phyloP scores from a whole-genome alignment of 2,329 filamentous ascomycete genomes.

The Periglandula ipomoeae region DNA sequence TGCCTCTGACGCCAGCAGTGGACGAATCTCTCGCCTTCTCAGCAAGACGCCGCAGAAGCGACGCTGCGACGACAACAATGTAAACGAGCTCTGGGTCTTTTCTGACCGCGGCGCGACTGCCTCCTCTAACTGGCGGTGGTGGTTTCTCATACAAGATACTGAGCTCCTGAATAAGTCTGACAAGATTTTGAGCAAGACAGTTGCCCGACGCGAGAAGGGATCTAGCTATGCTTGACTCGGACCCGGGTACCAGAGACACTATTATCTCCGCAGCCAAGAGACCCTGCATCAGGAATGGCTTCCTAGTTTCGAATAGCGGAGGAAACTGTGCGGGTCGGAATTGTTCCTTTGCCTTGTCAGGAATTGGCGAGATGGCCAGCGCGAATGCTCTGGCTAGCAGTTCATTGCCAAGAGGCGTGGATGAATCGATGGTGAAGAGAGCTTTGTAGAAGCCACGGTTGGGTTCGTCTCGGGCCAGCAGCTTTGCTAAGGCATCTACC shows the following conservation, averaged over 20 bases:
- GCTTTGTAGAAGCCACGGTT: slow-evolving; percentile 78
- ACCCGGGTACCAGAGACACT: slow-evolving; percentile 60
- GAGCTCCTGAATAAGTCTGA: slow-evolving; percentile 65
- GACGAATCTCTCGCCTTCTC: slow-evolving; percentile 58
- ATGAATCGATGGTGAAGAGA: slow-evolving; percentile 67
- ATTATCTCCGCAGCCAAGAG: slow-evolving; percentile 85
- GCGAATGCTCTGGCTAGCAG: slow-evolving; percentile 81
- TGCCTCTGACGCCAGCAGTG: slow-evolving; percentile 40
- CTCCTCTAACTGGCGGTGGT: slow-evolving; percentile 15
- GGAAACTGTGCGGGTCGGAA: slow-evolving; percentile 51
- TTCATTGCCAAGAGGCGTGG: slow-evolving; percentile 58
- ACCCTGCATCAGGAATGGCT: slow-evolving; percentile 85
- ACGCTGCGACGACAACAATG: slow-evolving; percentile 60
- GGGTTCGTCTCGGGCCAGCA: slow-evolving; percentile 86
- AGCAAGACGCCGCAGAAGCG: slow-evolving; percentile 56
- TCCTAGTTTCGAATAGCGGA: slow-evolving; percentile 69
- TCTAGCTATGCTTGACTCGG: slow-evolving; percentile 64
- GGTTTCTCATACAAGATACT: slow-evolving; percentile 48
- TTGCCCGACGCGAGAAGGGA: slow-evolving; percentile 78
- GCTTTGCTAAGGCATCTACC: slow-evolving; percentile 81
- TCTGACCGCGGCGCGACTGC: slow-evolving; percentile 21
- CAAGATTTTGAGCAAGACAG: slow-evolving; percentile 72
- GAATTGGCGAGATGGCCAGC: slow-evolving; percentile 75
- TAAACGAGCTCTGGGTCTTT: slow-evolving; percentile 47
- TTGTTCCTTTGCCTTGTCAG: slow-evolving; percentile 48